Percentiles rank a stretch among this genome's conserved stretches.
Conservation (phyloP, 306 rosid genomes). For the Sicyos baderoa region DNA sequence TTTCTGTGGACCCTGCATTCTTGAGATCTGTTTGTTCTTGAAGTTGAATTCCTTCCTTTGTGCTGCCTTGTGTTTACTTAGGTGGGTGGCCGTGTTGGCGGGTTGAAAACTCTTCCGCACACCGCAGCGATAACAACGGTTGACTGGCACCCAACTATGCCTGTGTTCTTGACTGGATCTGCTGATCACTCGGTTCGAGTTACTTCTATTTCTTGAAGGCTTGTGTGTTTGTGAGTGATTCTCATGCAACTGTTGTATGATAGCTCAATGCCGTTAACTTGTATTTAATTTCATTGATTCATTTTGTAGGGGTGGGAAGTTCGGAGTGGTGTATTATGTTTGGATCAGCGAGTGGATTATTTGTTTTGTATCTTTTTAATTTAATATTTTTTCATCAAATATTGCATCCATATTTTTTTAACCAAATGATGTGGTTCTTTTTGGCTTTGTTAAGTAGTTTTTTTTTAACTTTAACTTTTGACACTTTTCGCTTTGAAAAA, state of each 20-base stretch:
- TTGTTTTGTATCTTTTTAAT: neutral
- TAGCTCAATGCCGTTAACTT: neutral
- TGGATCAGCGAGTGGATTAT: neutral
- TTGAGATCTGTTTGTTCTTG: neutral
- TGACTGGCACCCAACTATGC: constrained; percentile 93
- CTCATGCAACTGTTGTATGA: neutral
- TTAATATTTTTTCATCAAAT: neutral
- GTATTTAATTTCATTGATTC: neutral
- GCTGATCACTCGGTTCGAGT: constrained; percentile 90
- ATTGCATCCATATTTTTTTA: neutral
- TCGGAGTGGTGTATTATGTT: neutral
- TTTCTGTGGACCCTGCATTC: neutral
- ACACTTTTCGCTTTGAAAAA: neutral
- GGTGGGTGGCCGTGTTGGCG: constrained; percentile 58
- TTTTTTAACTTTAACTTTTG: neutral
- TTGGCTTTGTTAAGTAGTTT: no score
- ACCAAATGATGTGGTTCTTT: neutral
- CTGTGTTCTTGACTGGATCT: constrained; percentile 85
- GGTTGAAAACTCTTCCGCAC: constrained; percentile 80
- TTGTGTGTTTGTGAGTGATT: neutral
- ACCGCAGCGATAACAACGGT: constrained; percentile 72
- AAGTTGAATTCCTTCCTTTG: constrained; percentile 5
- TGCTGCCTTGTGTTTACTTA: constrained; percentile 29
- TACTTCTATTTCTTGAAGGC: constrained; percentile 47
- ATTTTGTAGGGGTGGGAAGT: constrained; percentile 2